Base-by-base conservation (phyloP, 2,329 filamentous ascomycete genomes). In the Aspergillus sp. region DNA sequence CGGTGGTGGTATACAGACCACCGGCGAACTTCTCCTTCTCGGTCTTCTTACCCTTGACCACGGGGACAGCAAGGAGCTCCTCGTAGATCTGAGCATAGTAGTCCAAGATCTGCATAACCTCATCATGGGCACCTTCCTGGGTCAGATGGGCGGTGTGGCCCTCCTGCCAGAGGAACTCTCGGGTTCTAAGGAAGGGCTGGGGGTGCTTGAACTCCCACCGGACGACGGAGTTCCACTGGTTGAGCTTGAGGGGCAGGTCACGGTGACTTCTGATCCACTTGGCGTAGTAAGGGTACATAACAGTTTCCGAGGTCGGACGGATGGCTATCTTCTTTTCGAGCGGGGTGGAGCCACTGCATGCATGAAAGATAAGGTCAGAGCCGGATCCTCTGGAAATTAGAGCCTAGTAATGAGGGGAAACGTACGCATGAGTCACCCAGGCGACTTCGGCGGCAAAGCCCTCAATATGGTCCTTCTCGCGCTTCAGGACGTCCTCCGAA, bases 81-180 rank as follows among this genome's bases (percentile, higher is more conserved):
- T 97, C 90, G 78, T 98, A 99, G 61, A 99, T 88, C 65, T 87
- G 87, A 49, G 93, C 91, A 72, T 99, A 99, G 68, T 91, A 87
- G 74, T 98, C 93, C 49, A 99, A 85, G 66, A 99, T 99, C 78
- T 97, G 85, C 60, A 95, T 80, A 10, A 98, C 95, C 75, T 99
- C 96, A 72, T 90, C 84, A 52, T 87, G 89, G 49, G 95, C 94
- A 64, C 87, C 84, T 67, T 90, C 84, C 76, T 96, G 87, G 0
- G 90, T 96, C 70, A 98, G 78, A 77, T 97, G 93, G 49, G 95
- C 95, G 32, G 90, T 92, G 80, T 97, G 95, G 24, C 93, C 93
- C 80, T 99, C 95, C 77, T 99, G 95, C 95, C 95, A 99, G 66
- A 98, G 80, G 78, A 99, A 99, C 77, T 99, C 95, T 75, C 96